Conservation (phyloP, 2,329 filamentous ascomycete species). For the Cladosporium sphaerospermum region DNA sequence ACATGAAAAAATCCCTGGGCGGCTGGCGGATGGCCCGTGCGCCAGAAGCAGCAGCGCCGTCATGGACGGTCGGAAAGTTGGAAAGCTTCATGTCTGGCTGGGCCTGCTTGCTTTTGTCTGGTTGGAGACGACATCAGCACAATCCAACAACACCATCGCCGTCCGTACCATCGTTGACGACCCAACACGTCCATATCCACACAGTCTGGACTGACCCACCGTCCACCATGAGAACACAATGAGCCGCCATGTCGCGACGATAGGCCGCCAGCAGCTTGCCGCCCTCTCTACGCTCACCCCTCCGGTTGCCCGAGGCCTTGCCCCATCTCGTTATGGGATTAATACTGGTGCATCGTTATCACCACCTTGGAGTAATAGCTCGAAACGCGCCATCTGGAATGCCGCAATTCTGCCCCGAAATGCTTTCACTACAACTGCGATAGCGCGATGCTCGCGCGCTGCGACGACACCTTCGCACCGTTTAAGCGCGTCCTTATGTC, state of each 20-base stretch:
- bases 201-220: background rate
- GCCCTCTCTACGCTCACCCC: background rate
- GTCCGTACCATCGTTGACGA: background rate
- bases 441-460: slow-evolving; percentile 1
- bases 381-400: slow-evolving; percentile 3
- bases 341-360: background rate
- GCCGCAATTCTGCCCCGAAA: background rate
- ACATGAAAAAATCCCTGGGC: background rate
- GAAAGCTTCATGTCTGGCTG: background rate
- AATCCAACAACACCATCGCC: background rate
- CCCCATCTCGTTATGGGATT: background rate
- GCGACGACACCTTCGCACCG: background rate
- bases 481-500: background rate
- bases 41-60: background rate
- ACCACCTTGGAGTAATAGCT: background rate
- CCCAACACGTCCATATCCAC: background rate
- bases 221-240: slow-evolving; percentile 26
- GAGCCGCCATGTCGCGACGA: slow-evolving; percentile 39
- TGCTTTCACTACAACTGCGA: background rate
- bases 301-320: background rate
- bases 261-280: slow-evolving; percentile 26
- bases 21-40: background rate
- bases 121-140: too few species aligned
- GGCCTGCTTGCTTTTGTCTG: too few species aligned
- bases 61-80: background rate